phyloP scores from a whole-genome alignment of 306 rosid species.

The Pterocarpus santalinus region DNA sequence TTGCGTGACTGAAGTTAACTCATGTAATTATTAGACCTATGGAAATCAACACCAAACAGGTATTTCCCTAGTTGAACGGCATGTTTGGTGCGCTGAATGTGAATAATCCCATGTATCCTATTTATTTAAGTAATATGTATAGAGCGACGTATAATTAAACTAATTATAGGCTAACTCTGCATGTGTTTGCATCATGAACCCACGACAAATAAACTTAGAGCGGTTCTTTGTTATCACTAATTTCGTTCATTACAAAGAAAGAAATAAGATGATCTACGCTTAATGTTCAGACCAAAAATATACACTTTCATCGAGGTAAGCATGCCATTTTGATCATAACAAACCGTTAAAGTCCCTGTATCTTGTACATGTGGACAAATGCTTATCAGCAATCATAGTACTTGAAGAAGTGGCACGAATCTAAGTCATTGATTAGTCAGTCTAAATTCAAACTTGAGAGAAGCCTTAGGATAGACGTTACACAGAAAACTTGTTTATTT shows the following conservation, averaged over 20 bases:
- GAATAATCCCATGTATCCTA: not conserved
- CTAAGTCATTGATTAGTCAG: not conserved
- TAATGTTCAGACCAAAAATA: too few species aligned
- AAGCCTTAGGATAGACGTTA: not conserved
- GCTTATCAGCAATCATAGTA: not conserved
- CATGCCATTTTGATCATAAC: not conserved
- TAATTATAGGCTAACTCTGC: not conserved
- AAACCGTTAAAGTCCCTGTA: not conserved
- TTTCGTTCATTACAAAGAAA: not conserved
- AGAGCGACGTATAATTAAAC: not conserved
- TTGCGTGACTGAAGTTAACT: too few species aligned
- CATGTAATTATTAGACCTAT: too few species aligned
- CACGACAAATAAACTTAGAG: not conserved
- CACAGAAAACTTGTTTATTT: not conserved
- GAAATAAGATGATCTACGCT: not conserved
- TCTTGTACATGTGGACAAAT: not conserved
- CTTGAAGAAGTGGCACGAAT: not conserved
- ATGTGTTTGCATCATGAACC: not conserved
- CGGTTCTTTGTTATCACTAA: not conserved
- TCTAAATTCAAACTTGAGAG: not conserved
- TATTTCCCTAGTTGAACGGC: not conserved
- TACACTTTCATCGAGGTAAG: not conserved
- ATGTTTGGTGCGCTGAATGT: not conserved
- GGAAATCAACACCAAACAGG: too few species aligned
- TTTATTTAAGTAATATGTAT: too few species aligned